A percentile compares a stretch with the other conserved stretches of the same genome.
These are phyloP conservation scores for Fusarium sublunatum DNA, from an alignment of 2,329 filamentous ascomycete genomes.

Conservation along the genomic window DNA sequence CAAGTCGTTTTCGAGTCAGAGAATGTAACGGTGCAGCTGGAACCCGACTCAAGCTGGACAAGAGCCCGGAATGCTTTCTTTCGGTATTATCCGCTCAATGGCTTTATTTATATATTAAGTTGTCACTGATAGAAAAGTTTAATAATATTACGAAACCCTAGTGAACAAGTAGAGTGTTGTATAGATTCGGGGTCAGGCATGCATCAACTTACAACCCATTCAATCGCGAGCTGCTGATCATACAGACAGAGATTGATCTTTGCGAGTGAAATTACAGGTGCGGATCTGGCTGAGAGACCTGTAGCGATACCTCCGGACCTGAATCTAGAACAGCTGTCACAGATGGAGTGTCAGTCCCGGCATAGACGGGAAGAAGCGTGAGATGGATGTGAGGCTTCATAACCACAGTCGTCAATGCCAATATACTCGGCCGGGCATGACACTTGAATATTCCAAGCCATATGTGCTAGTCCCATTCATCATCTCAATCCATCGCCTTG, in stretches of 20 bases:
- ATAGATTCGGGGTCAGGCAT: too few relatives aligned
- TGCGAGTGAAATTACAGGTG: conserved; percentile 46
- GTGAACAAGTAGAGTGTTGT: too few relatives aligned
- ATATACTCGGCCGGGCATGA: too few relatives aligned
- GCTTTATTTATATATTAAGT: too few relatives aligned
- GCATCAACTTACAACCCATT: conserved; percentile 46
- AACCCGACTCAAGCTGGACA: neutral
- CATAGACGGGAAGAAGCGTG: conserved; percentile 10
- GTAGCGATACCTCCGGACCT: conserved; percentile 27
- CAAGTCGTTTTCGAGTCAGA: neutral
- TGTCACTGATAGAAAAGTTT: too few relatives aligned
- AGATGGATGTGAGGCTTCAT: conserved; percentile 23
- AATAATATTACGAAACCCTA: too few relatives aligned
- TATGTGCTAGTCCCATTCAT: accelerated
- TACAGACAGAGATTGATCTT: conserved; percentile 49
- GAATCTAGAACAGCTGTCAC: conserved; percentile 34
- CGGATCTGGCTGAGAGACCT: conserved; percentile 26
- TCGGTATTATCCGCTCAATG: too few relatives aligned
- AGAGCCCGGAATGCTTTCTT: too few relatives aligned
- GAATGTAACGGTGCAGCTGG: neutral
- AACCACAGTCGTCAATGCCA: neutral
- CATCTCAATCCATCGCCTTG: neutral
- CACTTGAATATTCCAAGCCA: conserved; percentile 4
- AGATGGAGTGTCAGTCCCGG: neutral
- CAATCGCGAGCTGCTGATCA: conserved; percentile 46